Conservation (phyloP, 2,329 filamentous ascomycete species). For the Berkeleyomyces basicola region DNA sequence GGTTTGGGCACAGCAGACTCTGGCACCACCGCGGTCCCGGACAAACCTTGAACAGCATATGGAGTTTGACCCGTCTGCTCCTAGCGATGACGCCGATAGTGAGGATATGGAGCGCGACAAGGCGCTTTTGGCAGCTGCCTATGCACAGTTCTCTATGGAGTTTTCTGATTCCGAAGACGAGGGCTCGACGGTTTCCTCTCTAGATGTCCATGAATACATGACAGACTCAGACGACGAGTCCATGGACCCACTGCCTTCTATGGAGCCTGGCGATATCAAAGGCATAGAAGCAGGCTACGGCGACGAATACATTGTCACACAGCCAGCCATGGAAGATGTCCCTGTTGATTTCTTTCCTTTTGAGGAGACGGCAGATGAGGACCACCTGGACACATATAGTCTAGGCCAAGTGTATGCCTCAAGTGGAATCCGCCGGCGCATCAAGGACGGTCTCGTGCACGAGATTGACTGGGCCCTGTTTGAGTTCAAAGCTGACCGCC, state of each 20-base stretch:
- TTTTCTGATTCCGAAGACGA: conserved; percentile 47
- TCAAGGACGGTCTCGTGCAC: conserved; percentile 56
- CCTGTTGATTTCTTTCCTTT: conserved; percentile 63
- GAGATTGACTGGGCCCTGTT: conserved; percentile 95
- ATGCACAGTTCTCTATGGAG: conserved; percentile 39
- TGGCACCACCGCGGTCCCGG: not conserved
- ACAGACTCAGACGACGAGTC: conserved; percentile 7
- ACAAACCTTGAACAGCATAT: not conserved
- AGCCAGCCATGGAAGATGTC: conserved; percentile 80
- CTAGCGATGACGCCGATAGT: conserved; percentile 20
- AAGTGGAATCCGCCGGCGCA: conserved; percentile 68
- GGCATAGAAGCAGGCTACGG: conserved; percentile 61
- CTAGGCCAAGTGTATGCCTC: conserved; percentile 79
- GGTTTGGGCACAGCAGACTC: not conserved
- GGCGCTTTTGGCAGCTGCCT: conserved; percentile 20
- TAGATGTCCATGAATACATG: conserved; percentile 23
- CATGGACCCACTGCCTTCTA: conserved; percentile 21
- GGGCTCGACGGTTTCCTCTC: conserved; percentile 34
- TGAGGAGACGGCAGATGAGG: conserved; percentile 50
- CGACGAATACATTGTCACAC: conserved; percentile 67
- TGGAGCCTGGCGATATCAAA: conserved; percentile 57
- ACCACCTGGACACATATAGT: conserved; percentile 66
- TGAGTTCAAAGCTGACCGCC: conserved; percentile 53
- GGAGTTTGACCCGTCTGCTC: not conserved
- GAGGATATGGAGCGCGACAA: conserved; percentile 19